Percentiles rank a stretch among this genome's conserved stretches.
phyloP scores from a whole-genome alignment of 345 rosid species.

The Camelina sativa region DNA sequence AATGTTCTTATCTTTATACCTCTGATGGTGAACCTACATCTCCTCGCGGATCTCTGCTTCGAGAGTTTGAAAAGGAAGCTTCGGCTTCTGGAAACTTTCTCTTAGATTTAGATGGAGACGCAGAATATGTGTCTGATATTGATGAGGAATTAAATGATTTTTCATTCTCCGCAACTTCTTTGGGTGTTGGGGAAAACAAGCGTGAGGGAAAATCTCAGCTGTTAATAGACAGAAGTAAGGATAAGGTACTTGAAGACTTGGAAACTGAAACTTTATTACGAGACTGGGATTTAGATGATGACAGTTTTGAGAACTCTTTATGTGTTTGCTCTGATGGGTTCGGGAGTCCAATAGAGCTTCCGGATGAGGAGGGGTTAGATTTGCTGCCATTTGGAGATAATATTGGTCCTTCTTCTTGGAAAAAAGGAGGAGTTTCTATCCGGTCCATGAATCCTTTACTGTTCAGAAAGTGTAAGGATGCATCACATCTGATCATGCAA shows the following conservation, averaged over 20 bases:
- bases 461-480: slow-evolving; percentile 54
- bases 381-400: slow-evolving; percentile 58
- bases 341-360: slow-evolving; percentile 82
- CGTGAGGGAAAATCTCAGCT: slow-evolving; percentile 42
- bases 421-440: slow-evolving; percentile 58
- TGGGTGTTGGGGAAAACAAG: slow-evolving; percentile 47
- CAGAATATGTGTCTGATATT: slow-evolving; percentile 33
- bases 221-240: slow-evolving; percentile 55
- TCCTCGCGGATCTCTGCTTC: slow-evolving; percentile 73
- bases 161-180: slow-evolving; percentile 47
- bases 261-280: slow-evolving; percentile 70
- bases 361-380: slow-evolving; percentile 43
- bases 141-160: slow-evolving; percentile 47
- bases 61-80: slow-evolving; percentile 77
- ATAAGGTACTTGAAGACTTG: slow-evolving; percentile 64
- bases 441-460: slow-evolving; percentile 61
- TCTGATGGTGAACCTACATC: slow-evolving; percentile 70
- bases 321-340: slow-evolving; percentile 61
- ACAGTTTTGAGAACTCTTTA: slow-evolving; percentile 54
- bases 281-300: slow-evolving; percentile 65
- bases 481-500: slow-evolving; percentile 61
- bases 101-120: slow-evolving; percentile 45
- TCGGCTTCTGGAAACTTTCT: slow-evolving; percentile 56
- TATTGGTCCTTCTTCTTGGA: slow-evolving; percentile 52
- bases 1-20: slow-evolving; percentile 42